These are phyloP conservation scores for Bipolaris oryzae DNA, from an alignment of 2,329 filamentous ascomycete species.

Conservation along the genomic window DNA sequence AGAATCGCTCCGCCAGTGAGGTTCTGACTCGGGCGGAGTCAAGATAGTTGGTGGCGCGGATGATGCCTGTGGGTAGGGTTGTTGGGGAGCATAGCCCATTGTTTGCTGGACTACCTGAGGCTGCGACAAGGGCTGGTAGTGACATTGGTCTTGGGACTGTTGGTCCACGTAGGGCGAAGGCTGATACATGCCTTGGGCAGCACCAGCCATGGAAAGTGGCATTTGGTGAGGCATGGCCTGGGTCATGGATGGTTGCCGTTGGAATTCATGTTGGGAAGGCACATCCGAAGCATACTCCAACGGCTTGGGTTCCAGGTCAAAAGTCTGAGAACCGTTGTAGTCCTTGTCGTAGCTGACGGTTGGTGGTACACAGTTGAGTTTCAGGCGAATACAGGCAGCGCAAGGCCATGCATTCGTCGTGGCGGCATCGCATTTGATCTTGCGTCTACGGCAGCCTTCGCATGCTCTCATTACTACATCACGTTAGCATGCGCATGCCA, in stretches of 20 bases:
- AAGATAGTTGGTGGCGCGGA: constrained; percentile 36
- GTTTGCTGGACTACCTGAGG: constrained; percentile 41
- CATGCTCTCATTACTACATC: constrained; percentile 89
- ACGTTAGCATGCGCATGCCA: constrained; percentile 30
- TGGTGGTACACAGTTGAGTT: constrained; percentile 90
- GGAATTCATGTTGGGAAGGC: constrained; percentile 51
- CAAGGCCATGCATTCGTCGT: constrained; percentile 98
- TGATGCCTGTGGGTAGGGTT: constrained; percentile 41
- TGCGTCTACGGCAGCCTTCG: constrained; percentile 90
- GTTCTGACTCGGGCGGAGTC: constrained; percentile 58
- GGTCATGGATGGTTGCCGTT: constrained; percentile 39
- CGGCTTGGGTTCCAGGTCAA: constrained; percentile 49
- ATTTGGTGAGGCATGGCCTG: constrained; percentile 40
- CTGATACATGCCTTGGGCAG: constrained; percentile 46
- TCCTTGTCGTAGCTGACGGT: constrained; percentile 77
- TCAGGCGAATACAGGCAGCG: constrained; percentile 88
- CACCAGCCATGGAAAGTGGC: constrained; percentile 34
- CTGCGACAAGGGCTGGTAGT: constrained; percentile 46
- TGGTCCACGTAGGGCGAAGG: constrained; percentile 44
- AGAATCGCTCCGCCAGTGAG: constrained; percentile 45
- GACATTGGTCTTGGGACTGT: constrained; percentile 42
- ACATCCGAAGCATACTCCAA: constrained; percentile 49
- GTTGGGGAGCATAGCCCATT: constrained; percentile 43
- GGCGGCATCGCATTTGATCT: constrained; percentile 97
- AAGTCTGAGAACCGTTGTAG: constrained; percentile 50